phyloP scores from a whole-genome alignment of 192 early-diverging fungal genomes.

The Coemansia reversa region DNA sequence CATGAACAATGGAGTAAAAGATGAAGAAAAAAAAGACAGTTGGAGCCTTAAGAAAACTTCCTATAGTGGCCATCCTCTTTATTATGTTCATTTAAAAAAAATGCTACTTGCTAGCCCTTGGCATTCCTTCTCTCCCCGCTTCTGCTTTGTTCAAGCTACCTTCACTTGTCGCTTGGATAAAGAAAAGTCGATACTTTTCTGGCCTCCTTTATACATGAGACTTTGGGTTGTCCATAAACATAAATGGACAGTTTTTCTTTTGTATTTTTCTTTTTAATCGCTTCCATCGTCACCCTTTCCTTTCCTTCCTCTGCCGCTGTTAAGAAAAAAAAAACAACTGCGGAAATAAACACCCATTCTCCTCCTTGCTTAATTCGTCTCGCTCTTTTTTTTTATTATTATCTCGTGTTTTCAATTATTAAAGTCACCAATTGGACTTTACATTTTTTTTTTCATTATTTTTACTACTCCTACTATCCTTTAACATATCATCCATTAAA shows the following conservation, averaged over 20 bases:
- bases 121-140: not conserved
- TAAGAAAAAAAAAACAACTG: not conserved
- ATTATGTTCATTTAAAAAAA: not conserved
- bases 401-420: not conserved
- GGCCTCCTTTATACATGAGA: too few relatives aligned
- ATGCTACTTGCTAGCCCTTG: not conserved
- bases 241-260: not conserved
- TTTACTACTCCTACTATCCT: too few relatives aligned
- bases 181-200: not conserved
- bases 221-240: not conserved
- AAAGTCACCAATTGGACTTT: not conserved
- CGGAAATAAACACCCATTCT: too few relatives aligned
- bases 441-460: not conserved
- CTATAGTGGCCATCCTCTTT: not conserved
- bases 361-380: not conserved
- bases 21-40: not conserved
- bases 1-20: not conserved
- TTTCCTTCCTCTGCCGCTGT: not conserved
- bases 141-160: not conserved
- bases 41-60: not conserved
- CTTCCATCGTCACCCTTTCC: not conserved
- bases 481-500: not conserved
- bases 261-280: not conserved
- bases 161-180: not conserved
- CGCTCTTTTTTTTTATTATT: not conserved